Conservation (phyloP, 306 rosid genomes). For the Neltuma alba region DNA sequence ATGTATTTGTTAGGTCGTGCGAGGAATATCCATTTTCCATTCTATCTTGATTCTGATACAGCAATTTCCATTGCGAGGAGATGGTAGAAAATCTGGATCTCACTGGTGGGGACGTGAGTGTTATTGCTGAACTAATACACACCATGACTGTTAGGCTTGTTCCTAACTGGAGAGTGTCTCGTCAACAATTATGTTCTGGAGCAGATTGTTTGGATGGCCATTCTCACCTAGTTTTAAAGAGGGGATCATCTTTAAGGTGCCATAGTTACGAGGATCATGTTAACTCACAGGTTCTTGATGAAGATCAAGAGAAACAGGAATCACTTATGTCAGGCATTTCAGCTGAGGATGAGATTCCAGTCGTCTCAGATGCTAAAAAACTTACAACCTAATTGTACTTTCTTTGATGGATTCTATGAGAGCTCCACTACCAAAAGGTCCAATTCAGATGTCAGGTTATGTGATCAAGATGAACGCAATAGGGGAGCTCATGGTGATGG, state of each 20-base stretch:
- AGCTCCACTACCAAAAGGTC: slow-evolving; percentile 35
- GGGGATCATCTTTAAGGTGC: slow-evolving; percentile 34
- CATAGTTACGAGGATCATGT: slow-evolving; percentile 30
- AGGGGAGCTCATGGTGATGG: slow-evolving; percentile 33
- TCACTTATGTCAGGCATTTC: slow-evolving; percentile 61
- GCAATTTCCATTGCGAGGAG: slow-evolving; percentile 81
- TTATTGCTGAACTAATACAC: slow-evolving; percentile 69
- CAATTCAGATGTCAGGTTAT: slow-evolving; percentile 40
- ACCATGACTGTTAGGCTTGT: slow-evolving; percentile 57
- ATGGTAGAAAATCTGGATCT: slow-evolving; percentile 90
- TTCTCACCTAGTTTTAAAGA: slow-evolving; percentile 33
- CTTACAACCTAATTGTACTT: slow-evolving; percentile 34
- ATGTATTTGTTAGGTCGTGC: slow-evolving; percentile 58
- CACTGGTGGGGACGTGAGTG: slow-evolving; percentile 52
- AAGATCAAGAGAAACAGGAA: slow-evolving; percentile 52
- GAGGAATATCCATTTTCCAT: slow-evolving; percentile 79
- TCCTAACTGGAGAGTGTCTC: slow-evolving; percentile 61
- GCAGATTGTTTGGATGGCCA: slow-evolving; percentile 32
- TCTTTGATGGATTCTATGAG: slow-evolving; percentile 46
- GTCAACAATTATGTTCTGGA: slow-evolving; percentile 35
- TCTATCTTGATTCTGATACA: slow-evolving; percentile 76
- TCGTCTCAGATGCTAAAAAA: slow-evolving; percentile 40
- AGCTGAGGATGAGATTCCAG: slow-evolving; percentile 42
- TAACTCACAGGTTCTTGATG: slow-evolving; percentile 38
- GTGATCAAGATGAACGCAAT: slow-evolving; percentile 35